Base-by-base conservation (phyloP, 768 basidiomycete genomes). In the Pisolithus orientalis region DNA sequence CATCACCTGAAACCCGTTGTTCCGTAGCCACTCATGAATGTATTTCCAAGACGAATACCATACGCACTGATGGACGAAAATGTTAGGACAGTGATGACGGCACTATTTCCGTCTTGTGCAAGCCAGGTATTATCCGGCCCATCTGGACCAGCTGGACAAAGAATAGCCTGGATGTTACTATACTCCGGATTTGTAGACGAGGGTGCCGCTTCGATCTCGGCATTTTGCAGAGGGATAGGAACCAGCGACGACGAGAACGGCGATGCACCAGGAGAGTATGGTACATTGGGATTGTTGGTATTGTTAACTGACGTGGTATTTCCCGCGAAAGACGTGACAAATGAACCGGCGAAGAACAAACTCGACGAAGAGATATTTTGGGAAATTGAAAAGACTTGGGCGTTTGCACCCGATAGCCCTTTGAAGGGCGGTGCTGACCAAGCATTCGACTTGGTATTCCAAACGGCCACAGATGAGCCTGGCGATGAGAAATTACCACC, bases 21-120 rank as follows among this genome's bases (percentile, higher is more conserved):
- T 39, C 93, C 87, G 59, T 88, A 84, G 49, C 84, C 80, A 47
- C 75, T 69, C 56, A 84, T 76, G 68, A 95, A 90, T 7, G 93
- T 94, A 70, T 99, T 98, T 27, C 93, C 94, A 28, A 99, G 73
- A 43, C 96, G 83, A 45, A 97, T 65, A 5, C 95, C 96, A 52
- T 76, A 83, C 3, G 83, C 87, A 46, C 79, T 82, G 52, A 90
- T 79, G 62, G 77, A 86, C 27, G 82, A 73, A 63, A 86, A 90
- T n/a, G 84, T 78, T 53, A 86, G 77, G 42, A 91, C 73, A 28
- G 87, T 92, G 58, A 98, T 79, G 50, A 87, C 74, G 2, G 91
- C 87, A 24, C 74, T 70, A 27, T 74, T 82, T 17, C 80, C 83
- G 62, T 91, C 85, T 45, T 79, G 74, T 34, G 84, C 87, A 49